Conservation (phyloP, 2,329 filamentous ascomycete species). For the Fusarium sp. region DNA sequence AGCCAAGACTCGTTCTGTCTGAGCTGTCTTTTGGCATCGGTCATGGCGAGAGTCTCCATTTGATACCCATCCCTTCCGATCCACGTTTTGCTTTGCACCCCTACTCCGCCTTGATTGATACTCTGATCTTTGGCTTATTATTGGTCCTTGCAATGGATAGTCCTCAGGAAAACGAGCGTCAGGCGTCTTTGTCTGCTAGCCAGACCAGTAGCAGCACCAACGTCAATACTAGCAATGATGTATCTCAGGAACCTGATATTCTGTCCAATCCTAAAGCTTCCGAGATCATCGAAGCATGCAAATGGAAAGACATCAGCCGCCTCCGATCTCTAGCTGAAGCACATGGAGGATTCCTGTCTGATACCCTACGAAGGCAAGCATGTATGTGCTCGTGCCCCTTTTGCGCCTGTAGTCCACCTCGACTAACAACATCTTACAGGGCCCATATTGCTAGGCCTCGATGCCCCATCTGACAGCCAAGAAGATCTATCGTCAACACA, state of each 20-base stretch:
- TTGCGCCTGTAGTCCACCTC: slow-evolving; percentile 6
- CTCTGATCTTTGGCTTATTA: neutral
- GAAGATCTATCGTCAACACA: slow-evolving; percentile 22
- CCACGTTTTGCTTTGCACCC: slow-evolving; percentile 2
- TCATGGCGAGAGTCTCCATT: slow-evolving; percentile 31
- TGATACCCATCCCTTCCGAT: slow-evolving; percentile 17
- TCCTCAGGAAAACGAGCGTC: slow-evolving; percentile 20
- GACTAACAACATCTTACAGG: slow-evolving; percentile 58
- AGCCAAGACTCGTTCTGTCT: slow-evolving; percentile 5
- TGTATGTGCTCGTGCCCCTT: slow-evolving; percentile 70
- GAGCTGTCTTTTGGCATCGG: slow-evolving; percentile 6
- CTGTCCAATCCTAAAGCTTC: slow-evolving; percentile 51
- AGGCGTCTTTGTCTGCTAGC: slow-evolving; percentile 18
- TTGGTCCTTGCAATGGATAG: slow-evolving; percentile 30
- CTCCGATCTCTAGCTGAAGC: slow-evolving; percentile 71
- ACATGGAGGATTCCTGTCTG: slow-evolving; percentile 74
- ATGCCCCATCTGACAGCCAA: slow-evolving; percentile 28
- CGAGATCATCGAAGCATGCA: slow-evolving; percentile 68
- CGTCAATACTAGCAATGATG: slow-evolving; percentile 28
- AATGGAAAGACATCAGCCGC: slow-evolving; percentile 64
- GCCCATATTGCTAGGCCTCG: slow-evolving; percentile 68
- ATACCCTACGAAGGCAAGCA: slow-evolving; percentile 76
- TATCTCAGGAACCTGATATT: slow-evolving; percentile 29
- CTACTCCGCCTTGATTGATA: neutral
- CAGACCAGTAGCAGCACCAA: slow-evolving; percentile 28